These are phyloP conservation scores for Calonectria honghensis DNA, from an alignment of 2,329 filamentous ascomycete species.

Conservation along the genomic window DNA sequence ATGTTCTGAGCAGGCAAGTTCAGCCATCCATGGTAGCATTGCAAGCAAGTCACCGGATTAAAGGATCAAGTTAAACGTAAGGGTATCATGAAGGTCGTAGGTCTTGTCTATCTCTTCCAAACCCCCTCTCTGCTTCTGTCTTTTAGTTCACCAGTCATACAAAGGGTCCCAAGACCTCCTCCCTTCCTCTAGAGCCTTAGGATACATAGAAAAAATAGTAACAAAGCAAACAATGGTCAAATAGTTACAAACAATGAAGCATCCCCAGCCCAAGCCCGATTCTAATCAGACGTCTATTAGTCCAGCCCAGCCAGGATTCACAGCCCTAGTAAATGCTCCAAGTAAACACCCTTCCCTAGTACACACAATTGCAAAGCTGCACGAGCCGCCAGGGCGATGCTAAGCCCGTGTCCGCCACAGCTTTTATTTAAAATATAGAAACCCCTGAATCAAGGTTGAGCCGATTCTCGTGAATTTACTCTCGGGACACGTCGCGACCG, in stretches of 20 bases:
- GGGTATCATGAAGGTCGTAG: slow-evolving; percentile 29
- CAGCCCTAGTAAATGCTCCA: slow-evolving; percentile 55
- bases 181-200: slow-evolving; percentile 46
- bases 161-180: slow-evolving; percentile 45
- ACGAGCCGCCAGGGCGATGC: slow-evolving; percentile 38
- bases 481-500: slow-evolving; percentile 93
- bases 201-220: slow-evolving; percentile 49
- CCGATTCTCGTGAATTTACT: slow-evolving; percentile 69
- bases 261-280: slow-evolving; percentile 52
- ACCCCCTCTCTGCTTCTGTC: slow-evolving; percentile 13
- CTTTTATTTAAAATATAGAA: slow-evolving; percentile 53
- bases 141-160: slow-evolving; percentile 45
- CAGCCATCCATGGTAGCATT: background rate
- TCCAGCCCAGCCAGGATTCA: slow-evolving; percentile 54
- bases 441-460: slow-evolving; percentile 48
- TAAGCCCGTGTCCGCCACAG: slow-evolving; percentile 38
- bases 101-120: slow-evolving; percentile 34
- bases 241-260: slow-evolving; percentile 49
- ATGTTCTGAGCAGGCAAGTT: background rate
- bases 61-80: background rate
- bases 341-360: slow-evolving; percentile 55
- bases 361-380: slow-evolving; percentile 50
- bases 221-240: slow-evolving; percentile 47
- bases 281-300: slow-evolving; percentile 57
- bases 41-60: background rate